A percentile compares a stretch with the other conserved stretches of the same genome.
These are phyloP conservation scores for Pisolithus albus DNA, from an alignment of 768 basidiomycete genomes.

Conservation along the genomic window DNA sequence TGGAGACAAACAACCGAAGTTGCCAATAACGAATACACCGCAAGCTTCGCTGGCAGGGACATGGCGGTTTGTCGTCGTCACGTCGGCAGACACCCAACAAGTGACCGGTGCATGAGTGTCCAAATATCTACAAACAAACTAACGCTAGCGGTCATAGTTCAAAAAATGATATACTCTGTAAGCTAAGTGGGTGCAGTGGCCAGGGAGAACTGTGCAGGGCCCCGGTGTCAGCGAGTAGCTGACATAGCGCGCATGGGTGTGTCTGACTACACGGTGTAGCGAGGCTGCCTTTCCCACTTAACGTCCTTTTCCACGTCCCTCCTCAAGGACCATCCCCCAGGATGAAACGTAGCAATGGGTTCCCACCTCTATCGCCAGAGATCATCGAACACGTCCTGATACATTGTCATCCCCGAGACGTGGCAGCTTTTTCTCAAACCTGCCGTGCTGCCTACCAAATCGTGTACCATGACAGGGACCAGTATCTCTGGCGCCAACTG, in stretches of 20 bases:
- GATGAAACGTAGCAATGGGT: slow-evolving; percentile 2
- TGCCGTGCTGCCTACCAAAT: slow-evolving; percentile 43
- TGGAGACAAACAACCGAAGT: slow-evolving; percentile 29
- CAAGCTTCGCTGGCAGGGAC: slow-evolving; percentile 10
- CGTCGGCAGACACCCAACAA: neutral
- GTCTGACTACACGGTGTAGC: no score
- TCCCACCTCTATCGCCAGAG: slow-evolving; percentile 48
- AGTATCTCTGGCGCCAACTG: slow-evolving; percentile 62
- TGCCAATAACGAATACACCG: slow-evolving; percentile 18
- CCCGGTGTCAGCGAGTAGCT: no score
- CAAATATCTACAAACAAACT: neutral
- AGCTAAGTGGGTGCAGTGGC: no score
- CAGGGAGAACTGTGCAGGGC: no score
- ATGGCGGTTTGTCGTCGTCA: slow-evolving; percentile 5
- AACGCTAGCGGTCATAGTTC: no score
- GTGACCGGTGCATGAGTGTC: neutral
- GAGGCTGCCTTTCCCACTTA: no score
- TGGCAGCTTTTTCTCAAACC: slow-evolving; percentile 53
- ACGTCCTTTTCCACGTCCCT: neutral
- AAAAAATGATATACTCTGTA: no score
- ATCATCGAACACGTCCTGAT: slow-evolving; percentile 51
- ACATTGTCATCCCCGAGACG: slow-evolving; percentile 49
- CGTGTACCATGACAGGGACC: slow-evolving; percentile 45
- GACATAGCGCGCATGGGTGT: no score
- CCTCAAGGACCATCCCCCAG: neutral